Percentiles rank a stretch among this genome's conserved stretches.
These are phyloP conservation scores for Cutaneotrichosporon cavernicola DNA, from an alignment of 1,284 basidiomycete species.

Conservation along the genomic window DNA sequence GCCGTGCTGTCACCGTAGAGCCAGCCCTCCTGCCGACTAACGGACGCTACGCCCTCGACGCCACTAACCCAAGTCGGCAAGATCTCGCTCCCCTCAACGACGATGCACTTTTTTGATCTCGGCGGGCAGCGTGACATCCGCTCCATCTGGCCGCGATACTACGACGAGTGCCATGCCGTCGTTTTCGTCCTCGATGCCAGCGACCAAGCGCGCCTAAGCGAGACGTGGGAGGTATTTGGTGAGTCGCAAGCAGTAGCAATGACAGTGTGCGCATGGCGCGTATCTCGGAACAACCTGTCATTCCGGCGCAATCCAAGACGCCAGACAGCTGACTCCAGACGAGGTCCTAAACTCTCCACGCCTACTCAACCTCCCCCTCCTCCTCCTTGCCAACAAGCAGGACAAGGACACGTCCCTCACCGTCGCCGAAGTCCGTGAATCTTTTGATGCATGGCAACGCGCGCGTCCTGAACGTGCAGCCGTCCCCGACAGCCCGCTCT, in stretches of 20 bases:
- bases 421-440: conserved; percentile 81
- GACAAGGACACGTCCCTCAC: conserved; percentile 74
- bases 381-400: conserved; percentile 91
- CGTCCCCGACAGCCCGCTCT: conserved; percentile 4
- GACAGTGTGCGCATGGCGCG: not conserved
- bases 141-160: conserved; percentile 88
- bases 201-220: conserved; percentile 76
- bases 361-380: conserved; percentile 78
- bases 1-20: too few species aligned
- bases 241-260: conserved; percentile 44
- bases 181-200: conserved; percentile 87
- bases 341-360: conserved; percentile 77
- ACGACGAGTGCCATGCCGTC: conserved; percentile 90
- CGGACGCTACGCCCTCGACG: not conserved
- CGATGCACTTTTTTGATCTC: conserved; percentile 90
- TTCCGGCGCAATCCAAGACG: too few species aligned
- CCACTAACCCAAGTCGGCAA: conserved; percentile 67
- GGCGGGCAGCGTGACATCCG: conserved; percentile 88
- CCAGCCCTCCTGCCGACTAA: not conserved
- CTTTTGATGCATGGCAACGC: conserved; percentile 76
- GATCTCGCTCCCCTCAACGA: conserved; percentile 83
- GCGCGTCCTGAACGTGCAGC: conserved; percentile 18
- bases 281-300: too few species aligned
- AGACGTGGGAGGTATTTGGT: conserved; percentile 96
- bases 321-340: conserved; percentile 58